Conservation (phyloP, 1,284 basidiomycete genomes). For the Marasmius sp. region DNA sequence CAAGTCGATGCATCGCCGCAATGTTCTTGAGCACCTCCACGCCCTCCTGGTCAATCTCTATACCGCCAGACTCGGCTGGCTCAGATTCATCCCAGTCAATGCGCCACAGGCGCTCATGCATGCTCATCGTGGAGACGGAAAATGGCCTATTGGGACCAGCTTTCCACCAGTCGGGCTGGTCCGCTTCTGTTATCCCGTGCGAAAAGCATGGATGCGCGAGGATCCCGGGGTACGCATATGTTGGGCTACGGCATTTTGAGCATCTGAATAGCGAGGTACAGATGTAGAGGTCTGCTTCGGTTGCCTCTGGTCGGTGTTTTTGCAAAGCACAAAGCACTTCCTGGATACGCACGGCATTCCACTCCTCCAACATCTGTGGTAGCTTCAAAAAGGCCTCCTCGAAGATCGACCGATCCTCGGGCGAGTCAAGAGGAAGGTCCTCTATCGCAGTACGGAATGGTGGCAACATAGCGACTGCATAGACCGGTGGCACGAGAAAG, state of each 20-base stretch:
- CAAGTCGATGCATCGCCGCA: no score
- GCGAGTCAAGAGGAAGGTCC: neutral
- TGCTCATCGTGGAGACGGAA: no score
- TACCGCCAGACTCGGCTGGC: no score
- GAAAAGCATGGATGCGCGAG: neutral
- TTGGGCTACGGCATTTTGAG: conserved; percentile 78
- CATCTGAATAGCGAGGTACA: neutral
- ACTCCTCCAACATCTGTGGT: neutral
- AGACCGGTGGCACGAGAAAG: neutral
- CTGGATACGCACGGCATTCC: neutral
- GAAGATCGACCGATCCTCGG: neutral
- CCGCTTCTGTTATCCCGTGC: no score
- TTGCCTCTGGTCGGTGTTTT: neutral
- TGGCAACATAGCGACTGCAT: neutral
- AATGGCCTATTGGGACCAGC: no score
- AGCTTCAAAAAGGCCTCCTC: neutral
- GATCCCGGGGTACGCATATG: conserved; percentile 26
- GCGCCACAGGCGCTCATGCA: no score
- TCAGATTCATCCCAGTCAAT: no score
- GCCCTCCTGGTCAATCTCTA: no score
- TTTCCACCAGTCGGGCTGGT: no score
- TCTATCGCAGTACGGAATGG: neutral
- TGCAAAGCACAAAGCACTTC: neutral
- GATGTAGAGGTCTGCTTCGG: neutral
- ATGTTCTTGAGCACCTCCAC: no score